These are phyloP conservation scores for Pseudophaeomoniella oleicola DNA, from an alignment of 2,329 filamentous ascomycete species.

Conservation along the genomic window DNA sequence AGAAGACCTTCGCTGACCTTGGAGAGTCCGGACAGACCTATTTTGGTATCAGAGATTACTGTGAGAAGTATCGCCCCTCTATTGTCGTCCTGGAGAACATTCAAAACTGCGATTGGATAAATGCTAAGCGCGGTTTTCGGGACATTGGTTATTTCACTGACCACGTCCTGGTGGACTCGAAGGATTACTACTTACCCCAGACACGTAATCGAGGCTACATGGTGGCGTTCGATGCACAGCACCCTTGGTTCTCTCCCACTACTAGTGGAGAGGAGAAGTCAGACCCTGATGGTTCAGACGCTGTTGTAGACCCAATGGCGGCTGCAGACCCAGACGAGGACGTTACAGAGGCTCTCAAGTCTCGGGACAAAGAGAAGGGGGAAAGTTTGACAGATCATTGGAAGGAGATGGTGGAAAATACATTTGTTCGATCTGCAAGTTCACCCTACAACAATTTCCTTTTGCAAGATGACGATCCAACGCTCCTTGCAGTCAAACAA, in stretches of 20 bases:
- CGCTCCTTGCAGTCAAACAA: slow-evolving; percentile 24
- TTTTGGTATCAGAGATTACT: slow-evolving; percentile 44
- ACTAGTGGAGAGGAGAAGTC: too few relatives aligned
- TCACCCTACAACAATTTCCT: slow-evolving; percentile 49
- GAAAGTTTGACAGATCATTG: slow-evolving; percentile 26
- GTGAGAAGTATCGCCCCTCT: slow-evolving; percentile 38
- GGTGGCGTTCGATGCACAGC: slow-evolving; percentile 40
- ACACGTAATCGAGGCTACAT: slow-evolving; percentile 48
- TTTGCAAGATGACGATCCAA: slow-evolving; percentile 37
- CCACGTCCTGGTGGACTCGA: slow-evolving; percentile 45
- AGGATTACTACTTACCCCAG: slow-evolving; percentile 60
- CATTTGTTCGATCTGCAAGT: slow-evolving; percentile 43
- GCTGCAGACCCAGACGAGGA: too few relatives aligned
- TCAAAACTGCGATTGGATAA: slow-evolving; percentile 41
- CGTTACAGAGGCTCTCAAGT: too few relatives aligned
- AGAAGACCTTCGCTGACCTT: slow-evolving; percentile 34
- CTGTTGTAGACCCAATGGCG: too few relatives aligned
- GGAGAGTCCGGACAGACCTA: slow-evolving; percentile 57
- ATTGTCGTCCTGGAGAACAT: slow-evolving; percentile 65
- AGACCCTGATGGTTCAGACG: too few relatives aligned
- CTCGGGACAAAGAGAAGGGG: too few relatives aligned
- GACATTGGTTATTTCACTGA: slow-evolving; percentile 41
- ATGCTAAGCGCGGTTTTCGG: slow-evolving; percentile 30
- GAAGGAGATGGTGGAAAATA: slow-evolving; percentile 24
- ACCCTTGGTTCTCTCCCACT: too few relatives aligned